Conservation (phyloP, 108 stramenopile genomes). For the Nitzschia sp. region DNA sequence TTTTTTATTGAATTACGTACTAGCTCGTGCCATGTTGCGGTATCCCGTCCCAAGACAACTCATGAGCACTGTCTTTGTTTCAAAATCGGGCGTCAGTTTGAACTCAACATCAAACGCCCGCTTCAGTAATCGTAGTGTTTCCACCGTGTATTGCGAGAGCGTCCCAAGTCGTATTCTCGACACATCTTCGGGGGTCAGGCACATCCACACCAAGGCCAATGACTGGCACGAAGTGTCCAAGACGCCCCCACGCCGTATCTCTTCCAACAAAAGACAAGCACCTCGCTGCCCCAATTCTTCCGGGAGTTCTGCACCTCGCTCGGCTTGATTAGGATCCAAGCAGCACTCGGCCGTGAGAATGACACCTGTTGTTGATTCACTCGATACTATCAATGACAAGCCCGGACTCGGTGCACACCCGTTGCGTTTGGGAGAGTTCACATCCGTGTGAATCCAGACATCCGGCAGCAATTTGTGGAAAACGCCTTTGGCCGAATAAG, state of each 20-base stretch:
- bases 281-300: slow-evolving; percentile 93
- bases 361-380: slow-evolving; percentile 90
- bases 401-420: slow-evolving; percentile 87
- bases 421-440: slow-evolving; percentile 65
- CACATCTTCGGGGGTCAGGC: slow-evolving; percentile 96
- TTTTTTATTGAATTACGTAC: slow-evolving; percentile 49
- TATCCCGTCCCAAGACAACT: slow-evolving; percentile 90
- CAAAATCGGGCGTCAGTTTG: slow-evolving; percentile 75
- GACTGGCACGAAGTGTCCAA: slow-evolving; percentile 90
- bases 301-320: slow-evolving; percentile 71
- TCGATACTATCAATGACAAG: slow-evolving; percentile 75
- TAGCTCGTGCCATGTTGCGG: slow-evolving; percentile 84
- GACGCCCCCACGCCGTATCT: slow-evolving; percentile 92
- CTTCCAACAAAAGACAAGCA: slow-evolving; percentile 87
- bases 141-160: slow-evolving; percentile 75
- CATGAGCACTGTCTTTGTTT: slow-evolving; percentile 71
- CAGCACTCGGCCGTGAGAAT: slow-evolving; percentile 85
- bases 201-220: slow-evolving; percentile 93
- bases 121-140: slow-evolving; percentile 81
- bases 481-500: slow-evolving; percentile 91
- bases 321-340: slow-evolving; percentile 36
- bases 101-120: slow-evolving; percentile 85
- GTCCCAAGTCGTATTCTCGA: slow-evolving; percentile 82
- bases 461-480: slow-evolving; percentile 90
- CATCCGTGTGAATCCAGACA: slow-evolving; percentile 97